Evolutionary conservation across 768 basidiomycete genomes (phyloP).

Genomic region (Piloderma croceum): DNA sequence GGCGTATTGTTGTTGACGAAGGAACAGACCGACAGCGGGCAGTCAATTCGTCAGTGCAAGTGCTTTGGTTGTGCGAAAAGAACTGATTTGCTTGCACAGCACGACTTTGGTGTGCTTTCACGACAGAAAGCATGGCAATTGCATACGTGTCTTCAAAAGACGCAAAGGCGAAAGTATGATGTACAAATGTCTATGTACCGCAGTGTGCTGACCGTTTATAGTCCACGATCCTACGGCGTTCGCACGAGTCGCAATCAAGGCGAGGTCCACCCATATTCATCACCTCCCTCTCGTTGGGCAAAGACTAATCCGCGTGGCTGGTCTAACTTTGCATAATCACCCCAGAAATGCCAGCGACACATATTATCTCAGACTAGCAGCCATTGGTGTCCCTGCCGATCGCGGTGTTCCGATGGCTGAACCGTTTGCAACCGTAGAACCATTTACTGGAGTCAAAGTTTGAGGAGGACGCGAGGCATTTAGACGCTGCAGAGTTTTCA

Average conservation of each 20-base stretch:
- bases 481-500: conserved; percentile 82
- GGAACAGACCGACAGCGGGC: conserved; percentile 25
- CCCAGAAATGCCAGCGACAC: too few relatives aligned
- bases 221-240: conserved; percentile 31
- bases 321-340: too few relatives aligned
- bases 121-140: conserved; percentile 77
- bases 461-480: conserved; percentile 51
- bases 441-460: too few relatives aligned
- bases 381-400: too few relatives aligned
- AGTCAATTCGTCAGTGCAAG: not conserved
- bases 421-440: too few relatives aligned
- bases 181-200: not conserved
- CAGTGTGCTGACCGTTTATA: conserved; percentile 10
- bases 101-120: conserved; percentile 80
- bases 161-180: conserved; percentile 53
- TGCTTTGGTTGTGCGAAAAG: too few relatives aligned
- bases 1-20: conserved; percentile 63
- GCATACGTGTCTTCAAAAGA: conserved; percentile 55
- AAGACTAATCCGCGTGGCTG: too few relatives aligned
- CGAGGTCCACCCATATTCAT: too few relatives aligned
- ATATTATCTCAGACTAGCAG: too few relatives aligned
- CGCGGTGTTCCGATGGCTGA: too few relatives aligned
- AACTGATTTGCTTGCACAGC: conserved; percentile 30
- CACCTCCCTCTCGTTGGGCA: too few relatives aligned
- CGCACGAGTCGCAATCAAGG: too few relatives aligned